phyloP scores from a whole-genome alignment of 2,329 filamentous ascomycete genomes.

The Colletotrichum melonis region DNA sequence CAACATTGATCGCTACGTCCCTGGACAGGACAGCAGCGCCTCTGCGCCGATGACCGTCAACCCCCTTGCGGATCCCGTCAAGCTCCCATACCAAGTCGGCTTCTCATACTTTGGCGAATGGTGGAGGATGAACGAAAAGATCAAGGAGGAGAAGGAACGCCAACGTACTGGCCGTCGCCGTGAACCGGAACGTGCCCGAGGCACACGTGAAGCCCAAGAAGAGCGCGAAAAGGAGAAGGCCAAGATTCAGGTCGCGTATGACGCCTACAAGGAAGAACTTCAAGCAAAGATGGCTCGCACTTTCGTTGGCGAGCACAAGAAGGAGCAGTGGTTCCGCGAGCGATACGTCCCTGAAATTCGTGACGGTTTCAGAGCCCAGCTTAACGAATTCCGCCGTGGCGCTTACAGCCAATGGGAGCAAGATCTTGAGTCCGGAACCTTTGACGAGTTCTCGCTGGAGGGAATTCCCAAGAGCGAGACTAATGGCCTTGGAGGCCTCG shows the following conservation, averaged over 20 bases:
- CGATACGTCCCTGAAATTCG: conserved; percentile 88
- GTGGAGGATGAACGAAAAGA: conserved; percentile 85
- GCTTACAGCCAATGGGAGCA: conserved; percentile 90
- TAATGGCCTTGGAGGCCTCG: conserved; percentile 84
- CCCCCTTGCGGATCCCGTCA: conserved; percentile 77
- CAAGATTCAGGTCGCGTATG: conserved; percentile 78
- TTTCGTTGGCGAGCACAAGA: conserved; percentile 93
- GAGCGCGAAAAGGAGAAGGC: conserved; percentile 83
- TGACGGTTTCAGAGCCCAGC: conserved; percentile 77
- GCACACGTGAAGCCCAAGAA: conserved; percentile 74
- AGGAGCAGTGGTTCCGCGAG: conserved; percentile 98
- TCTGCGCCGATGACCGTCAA: conserved; percentile 64
- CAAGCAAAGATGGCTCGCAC: conserved; percentile 84
- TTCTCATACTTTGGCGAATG: conserved; percentile 90
- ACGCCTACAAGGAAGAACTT: conserved; percentile 75
- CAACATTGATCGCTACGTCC: conserved; percentile 88
- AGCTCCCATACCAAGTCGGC: conserved; percentile 82
- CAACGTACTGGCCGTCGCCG: conserved; percentile 75
- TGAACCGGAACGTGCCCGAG: conserved; percentile 71
- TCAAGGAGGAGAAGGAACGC: conserved; percentile 84
- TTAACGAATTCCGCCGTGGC: conserved; percentile 83
- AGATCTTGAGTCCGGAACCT: conserved; percentile 85
- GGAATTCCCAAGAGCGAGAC: conserved; percentile 94
- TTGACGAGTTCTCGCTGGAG: conserved; percentile 95
- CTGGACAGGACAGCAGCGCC: conserved; percentile 71